Conservation (phyloP, 2,329 filamentous ascomycete species). For the Chrysoporthe austroafricana region DNA sequence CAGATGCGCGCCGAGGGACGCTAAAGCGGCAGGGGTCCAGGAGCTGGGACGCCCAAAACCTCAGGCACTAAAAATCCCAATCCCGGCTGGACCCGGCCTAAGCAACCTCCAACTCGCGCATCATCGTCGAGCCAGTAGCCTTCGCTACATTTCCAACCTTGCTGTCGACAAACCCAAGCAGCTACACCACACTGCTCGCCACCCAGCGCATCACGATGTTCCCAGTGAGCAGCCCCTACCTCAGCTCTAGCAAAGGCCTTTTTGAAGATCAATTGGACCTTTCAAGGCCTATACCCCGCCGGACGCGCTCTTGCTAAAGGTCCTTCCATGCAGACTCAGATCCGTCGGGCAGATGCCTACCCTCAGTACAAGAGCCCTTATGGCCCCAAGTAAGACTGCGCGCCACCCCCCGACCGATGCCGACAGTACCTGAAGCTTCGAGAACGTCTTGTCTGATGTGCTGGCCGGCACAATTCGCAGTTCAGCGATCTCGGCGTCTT, state of each 20-base stretch:
- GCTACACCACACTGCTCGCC: conserved; percentile 31
- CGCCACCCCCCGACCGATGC: conserved; percentile 11
- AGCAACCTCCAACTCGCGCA: conserved; percentile 23
- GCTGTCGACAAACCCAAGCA: conserved; percentile 34
- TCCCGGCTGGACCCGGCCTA: conserved; percentile 27
- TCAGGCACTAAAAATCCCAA: conserved; percentile 26
- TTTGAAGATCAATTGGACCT: conserved; percentile 5
- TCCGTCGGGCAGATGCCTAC: conserved; percentile 42
- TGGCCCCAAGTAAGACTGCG: conserved; percentile 65
- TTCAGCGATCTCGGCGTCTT: neutral
- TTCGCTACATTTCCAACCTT: conserved; percentile 28
- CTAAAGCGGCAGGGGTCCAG: conserved; percentile 5
- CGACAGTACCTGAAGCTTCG: conserved; percentile 10
- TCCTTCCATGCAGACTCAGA: conserved; percentile 45
- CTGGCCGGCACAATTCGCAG: no score
- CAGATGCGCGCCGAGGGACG: neutral
- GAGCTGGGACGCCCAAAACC: conserved; percentile 8
- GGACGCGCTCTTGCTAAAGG: conserved; percentile 36
- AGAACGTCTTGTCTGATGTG: neutral
- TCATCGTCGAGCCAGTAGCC: conserved; percentile 24
- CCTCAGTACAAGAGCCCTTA: conserved; percentile 63
- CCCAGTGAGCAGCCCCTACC: conserved; percentile 32
- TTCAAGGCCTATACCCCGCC: neutral
- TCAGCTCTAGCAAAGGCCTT: neutral
- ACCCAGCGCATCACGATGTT: conserved; percentile 35